Conservation (phyloP, 75 land plant species). For the Chamaecyparis obtusa region DNA sequence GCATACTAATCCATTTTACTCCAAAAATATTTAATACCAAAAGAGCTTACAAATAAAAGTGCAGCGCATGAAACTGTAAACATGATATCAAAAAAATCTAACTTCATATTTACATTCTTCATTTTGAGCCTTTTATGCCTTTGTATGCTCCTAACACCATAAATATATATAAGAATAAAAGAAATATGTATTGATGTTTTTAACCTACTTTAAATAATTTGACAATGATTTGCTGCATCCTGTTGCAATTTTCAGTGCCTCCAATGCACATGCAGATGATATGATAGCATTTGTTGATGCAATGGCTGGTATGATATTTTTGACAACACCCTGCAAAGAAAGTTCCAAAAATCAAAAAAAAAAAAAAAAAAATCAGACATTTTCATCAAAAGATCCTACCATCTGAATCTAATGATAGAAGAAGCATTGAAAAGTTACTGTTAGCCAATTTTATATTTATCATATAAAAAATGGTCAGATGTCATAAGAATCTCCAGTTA, state of each 20-base stretch:
- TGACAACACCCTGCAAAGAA: slow-evolving; percentile 87
- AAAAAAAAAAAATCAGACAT: not conserved
- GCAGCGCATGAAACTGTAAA: not conserved
- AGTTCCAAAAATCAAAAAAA: not conserved
- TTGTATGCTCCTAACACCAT: not conserved
- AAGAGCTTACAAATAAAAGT: not conserved
- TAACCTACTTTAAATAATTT: slow-evolving; percentile 78
- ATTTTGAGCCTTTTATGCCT: not conserved
- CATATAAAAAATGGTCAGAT: not conserved
- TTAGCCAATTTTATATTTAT: not conserved
- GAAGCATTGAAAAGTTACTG: not conserved
- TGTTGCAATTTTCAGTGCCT: slow-evolving; percentile 87
- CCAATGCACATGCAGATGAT: slow-evolving; percentile 92
- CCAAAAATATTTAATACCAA: not conserved
- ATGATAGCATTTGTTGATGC: slow-evolving; percentile 98
- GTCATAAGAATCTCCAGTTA: not conserved
- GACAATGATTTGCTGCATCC: slow-evolving; percentile 91
- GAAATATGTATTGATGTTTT: not conserved
- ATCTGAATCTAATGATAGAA: not conserved
- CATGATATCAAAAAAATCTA: not conserved
- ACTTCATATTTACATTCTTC: not conserved
- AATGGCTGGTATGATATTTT: slow-evolving; percentile 98
- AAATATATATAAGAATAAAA: not conserved
- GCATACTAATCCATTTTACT: not conserved
- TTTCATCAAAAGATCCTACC: not conserved